These are phyloP conservation scores for Leccinum variicolor DNA, from an alignment of 768 basidiomycete genomes.

Conservation along the genomic window DNA sequence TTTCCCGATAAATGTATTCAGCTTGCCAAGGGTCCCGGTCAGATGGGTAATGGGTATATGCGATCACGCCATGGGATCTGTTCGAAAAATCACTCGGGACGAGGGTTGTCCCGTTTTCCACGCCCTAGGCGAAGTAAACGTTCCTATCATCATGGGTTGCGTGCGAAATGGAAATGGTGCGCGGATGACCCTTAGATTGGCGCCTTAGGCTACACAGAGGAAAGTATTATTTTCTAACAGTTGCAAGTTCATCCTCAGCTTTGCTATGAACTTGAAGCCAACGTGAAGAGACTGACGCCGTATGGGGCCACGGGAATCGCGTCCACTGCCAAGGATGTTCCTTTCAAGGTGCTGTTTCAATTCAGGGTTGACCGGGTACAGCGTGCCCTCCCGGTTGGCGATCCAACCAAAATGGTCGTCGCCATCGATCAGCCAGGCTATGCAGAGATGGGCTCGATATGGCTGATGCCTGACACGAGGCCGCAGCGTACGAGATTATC, in stretches of 20 bases:
- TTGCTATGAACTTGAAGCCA: not conserved
- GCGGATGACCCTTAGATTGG: not conserved
- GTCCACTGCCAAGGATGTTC: not conserved
- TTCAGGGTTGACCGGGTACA: not conserved
- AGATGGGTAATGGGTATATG: not conserved
- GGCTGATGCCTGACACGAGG: conserved; percentile 25
- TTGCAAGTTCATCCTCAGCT: not conserved
- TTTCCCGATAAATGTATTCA: conserved; percentile 30
- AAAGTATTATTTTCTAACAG: not conserved
- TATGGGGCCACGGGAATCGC: not conserved
- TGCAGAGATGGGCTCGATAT: conserved; percentile 33
- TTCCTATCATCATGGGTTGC: not conserved
- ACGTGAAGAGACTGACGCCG: too few species aligned
- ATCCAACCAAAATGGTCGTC: not conserved
- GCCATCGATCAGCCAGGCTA: conserved; percentile 2
- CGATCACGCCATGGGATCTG: conserved; percentile 34
- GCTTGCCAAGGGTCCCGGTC: not conserved
- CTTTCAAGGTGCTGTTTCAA: not conserved
- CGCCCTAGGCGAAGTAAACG: not conserved
- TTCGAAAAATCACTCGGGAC: conserved; percentile 47
- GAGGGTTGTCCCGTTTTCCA: conserved; percentile 44
- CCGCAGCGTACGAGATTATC: conserved; percentile 18
- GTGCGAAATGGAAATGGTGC: not conserved
- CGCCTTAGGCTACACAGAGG: not conserved
- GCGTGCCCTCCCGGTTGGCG: not conserved